phyloP scores from a whole-genome alignment of 140 eudicot species.

The Anethum foeniculum region DNA sequence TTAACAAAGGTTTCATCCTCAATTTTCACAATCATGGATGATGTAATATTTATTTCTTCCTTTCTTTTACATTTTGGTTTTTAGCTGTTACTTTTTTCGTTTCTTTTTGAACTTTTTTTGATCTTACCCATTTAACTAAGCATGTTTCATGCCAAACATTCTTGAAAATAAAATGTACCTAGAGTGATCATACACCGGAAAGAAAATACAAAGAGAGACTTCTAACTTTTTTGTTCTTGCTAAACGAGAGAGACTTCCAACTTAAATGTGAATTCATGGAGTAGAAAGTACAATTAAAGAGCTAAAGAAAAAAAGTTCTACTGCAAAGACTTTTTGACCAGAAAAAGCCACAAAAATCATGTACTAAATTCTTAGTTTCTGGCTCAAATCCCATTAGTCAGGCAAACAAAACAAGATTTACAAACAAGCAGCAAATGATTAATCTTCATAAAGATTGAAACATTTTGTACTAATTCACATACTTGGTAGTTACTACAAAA shows the following conservation, averaged over 20 bases:
- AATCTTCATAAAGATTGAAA: not conserved
- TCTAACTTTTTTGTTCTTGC: no score
- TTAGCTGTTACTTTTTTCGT: no score
- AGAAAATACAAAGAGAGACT: not conserved
- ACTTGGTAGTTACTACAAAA: not conserved
- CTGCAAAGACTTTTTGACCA: not conserved
- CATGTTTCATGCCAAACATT: no score
- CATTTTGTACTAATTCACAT: not conserved
- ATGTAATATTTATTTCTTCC: no score
- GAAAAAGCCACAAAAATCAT: not conserved
- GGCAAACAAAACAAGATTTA: not conserved
- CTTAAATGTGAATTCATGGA: conserved; percentile 1
- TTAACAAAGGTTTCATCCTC: no score
- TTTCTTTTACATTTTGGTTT: no score
- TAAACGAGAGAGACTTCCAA: not conserved
- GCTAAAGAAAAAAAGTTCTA: not conserved
- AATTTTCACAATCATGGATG: no score
- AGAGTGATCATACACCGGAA: not conserved
- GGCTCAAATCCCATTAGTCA: conserved; percentile 8
- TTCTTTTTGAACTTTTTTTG: no score
- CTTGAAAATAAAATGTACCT: no score
- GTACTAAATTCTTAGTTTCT: not conserved
- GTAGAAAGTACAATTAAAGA: not conserved
- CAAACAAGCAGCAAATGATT: not conserved
- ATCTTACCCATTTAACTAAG: no score